phyloP scores from a whole-genome alignment of 2,329 filamentous ascomycete genomes.

The Aspergillus fumigatiaffinis region DNA sequence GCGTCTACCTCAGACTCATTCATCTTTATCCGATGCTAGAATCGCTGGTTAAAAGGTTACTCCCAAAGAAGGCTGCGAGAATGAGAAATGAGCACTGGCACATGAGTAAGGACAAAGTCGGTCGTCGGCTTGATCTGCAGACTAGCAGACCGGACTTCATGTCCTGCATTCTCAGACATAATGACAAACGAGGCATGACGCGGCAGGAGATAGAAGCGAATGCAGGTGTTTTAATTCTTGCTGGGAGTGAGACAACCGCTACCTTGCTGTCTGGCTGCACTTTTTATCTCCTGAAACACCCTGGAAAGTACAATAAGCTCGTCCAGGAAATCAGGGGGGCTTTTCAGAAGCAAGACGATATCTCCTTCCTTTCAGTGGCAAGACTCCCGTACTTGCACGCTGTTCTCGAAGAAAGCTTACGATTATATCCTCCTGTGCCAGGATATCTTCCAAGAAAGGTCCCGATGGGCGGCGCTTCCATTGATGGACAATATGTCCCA shows the following conservation, averaged over 20 bases:
- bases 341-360: conserved; percentile 25
- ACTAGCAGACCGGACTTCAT: conserved; percentile 38
- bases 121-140: conserved; percentile 20
- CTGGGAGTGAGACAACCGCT: conserved; percentile 45
- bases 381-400: conserved; percentile 36
- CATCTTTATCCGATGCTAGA: conserved; percentile 12
- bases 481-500: conserved; percentile 36
- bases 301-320: conserved; percentile 7
- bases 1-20: conserved; percentile 4
- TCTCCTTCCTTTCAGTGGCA: conserved; percentile 28
- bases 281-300: conserved; percentile 31
- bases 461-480: conserved; percentile 31
- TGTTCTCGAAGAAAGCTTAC: conserved; percentile 40
- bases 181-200: conserved; percentile 24
- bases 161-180: conserved; percentile 34
- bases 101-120: conserved; percentile 19
- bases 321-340: conserved; percentile 14
- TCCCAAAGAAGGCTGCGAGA: conserved; percentile 5
- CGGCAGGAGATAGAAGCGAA: conserved; percentile 38
- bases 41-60: conserved; percentile 8
- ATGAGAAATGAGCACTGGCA: conserved; percentile 12
- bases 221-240: conserved; percentile 36
- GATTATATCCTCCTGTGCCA: conserved; percentile 42
- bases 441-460: conserved; percentile 31
- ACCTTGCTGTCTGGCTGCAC: conserved; percentile 38